phyloP scores from a whole-genome alignment of 306 rosid genomes.

The Trifolium dubium region DNA sequence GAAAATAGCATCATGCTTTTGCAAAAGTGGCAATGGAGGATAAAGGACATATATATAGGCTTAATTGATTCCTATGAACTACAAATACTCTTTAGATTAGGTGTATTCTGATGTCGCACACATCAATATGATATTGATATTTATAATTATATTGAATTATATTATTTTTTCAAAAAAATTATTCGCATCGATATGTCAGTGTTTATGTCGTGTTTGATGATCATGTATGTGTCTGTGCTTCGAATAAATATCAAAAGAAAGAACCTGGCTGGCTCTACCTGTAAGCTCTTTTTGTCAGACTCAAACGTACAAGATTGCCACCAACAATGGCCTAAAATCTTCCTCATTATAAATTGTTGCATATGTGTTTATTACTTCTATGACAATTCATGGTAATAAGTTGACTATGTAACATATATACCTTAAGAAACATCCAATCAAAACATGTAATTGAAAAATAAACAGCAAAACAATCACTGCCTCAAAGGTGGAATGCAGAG shows the following conservation, averaged over 20 bases:
- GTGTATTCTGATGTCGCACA: too few relatives aligned
- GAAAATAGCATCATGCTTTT: conserved; percentile 44
- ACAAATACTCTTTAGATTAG: too few relatives aligned
- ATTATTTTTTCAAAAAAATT: too few relatives aligned
- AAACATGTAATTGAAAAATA: conserved; percentile 40
- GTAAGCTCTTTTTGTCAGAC: conserved; percentile 49
- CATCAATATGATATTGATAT: too few relatives aligned
- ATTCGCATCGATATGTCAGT: too few relatives aligned
- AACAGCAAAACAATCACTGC: conserved; percentile 33
- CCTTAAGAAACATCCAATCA: conserved; percentile 53
- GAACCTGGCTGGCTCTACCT: conserved; percentile 23
- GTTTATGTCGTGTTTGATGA: too few relatives aligned
- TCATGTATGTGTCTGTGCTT: too few relatives aligned
- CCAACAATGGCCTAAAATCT: conserved; percentile 61
- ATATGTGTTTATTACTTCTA: conserved; percentile 43
- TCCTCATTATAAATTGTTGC: conserved; percentile 37
- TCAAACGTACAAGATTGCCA: conserved; percentile 49
- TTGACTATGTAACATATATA: conserved; percentile 59
- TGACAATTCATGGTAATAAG: conserved; percentile 46
- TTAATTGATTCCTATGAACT: neutral
- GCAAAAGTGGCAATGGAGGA: neutral
- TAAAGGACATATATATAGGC: neutral
- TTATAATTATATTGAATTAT: too few relatives aligned
- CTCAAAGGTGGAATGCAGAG: conserved; percentile 47
- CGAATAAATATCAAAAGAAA: conserved; percentile 18